These are phyloP conservation scores for Echinosophora koreensis DNA, from an alignment of 306 rosid genomes.

Conservation along the genomic window DNA sequence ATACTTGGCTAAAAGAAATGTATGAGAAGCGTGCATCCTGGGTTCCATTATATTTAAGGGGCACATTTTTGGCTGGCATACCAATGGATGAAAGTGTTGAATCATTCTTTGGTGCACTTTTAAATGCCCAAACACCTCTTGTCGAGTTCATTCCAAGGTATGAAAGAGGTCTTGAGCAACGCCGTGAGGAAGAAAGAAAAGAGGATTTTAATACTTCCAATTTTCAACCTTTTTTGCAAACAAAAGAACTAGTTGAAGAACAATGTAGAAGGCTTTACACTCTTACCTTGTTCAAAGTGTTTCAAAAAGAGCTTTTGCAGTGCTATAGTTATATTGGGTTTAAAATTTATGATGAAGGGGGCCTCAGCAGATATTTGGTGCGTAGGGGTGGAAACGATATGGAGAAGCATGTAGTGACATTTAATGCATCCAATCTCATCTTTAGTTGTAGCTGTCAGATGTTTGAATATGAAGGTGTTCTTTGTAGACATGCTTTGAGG, in stretches of 20 bases:
- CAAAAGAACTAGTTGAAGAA: constrained; percentile 90
- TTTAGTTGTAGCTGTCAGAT: constrained; percentile 87
- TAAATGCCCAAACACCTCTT: constrained; percentile 81
- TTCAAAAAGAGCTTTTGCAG: constrained; percentile 93
- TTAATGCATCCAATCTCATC: constrained; percentile 62
- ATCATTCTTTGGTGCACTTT: constrained; percentile 76
- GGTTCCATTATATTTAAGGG: constrained; percentile 81
- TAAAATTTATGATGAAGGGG: constrained; percentile 75
- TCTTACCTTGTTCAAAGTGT: constrained; percentile 75
- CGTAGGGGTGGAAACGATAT: constrained; percentile 78
- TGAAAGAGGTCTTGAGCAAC: constrained; percentile 86
- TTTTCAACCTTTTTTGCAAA: constrained; percentile 85
- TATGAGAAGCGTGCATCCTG: constrained; percentile 83
- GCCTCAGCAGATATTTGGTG: constrained; percentile 79
- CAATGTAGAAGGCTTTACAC: constrained; percentile 91
- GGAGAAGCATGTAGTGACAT: constrained; percentile 77
- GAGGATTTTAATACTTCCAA: constrained; percentile 83
- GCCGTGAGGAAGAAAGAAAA: constrained; percentile 86
- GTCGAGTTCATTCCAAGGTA: constrained; percentile 78
- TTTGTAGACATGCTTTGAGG: constrained; percentile 85
- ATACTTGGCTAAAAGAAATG: constrained; percentile 86
- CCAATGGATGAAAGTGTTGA: constrained; percentile 71
- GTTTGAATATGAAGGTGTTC: constrained; percentile 95
- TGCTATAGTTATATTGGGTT: constrained; percentile 89
- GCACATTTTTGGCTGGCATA: constrained; percentile 89